Evolutionary conservation across 345 rosid species (phyloP).

Genomic region (Melaleuca quinquenervia): DNA sequence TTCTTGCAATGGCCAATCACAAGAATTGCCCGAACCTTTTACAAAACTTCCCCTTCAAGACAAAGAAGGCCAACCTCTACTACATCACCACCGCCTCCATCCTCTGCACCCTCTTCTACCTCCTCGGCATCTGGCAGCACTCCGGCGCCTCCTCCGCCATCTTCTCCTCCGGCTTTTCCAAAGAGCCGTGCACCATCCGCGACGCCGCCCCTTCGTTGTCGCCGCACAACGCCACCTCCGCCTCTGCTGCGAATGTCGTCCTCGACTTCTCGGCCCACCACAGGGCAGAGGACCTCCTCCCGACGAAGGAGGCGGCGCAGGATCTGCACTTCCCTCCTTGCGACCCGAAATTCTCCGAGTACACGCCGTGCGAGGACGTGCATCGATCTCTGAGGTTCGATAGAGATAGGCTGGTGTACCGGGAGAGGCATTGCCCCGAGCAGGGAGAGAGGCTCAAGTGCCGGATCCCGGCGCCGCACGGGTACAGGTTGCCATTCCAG

Average conservation of each 20-base stretch:
- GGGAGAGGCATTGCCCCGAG: constrained; percentile 80
- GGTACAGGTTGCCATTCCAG: constrained; percentile 59
- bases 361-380: constrained; percentile 76
- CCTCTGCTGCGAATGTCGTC: constrained; percentile 1
- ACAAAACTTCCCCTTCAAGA: constrained; percentile 7
- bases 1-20: not conserved
- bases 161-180: constrained; percentile 22
- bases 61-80: constrained; percentile 38
- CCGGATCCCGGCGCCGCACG: constrained; percentile 69
- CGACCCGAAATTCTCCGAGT: constrained; percentile 30
- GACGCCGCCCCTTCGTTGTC: not conserved
- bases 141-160: constrained; percentile 9
- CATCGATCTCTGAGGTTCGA: constrained; percentile 45
- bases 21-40: not conserved
- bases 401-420: constrained; percentile 42
- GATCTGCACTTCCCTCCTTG: constrained; percentile 47
- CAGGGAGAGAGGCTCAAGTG: constrained; percentile 40
- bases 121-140: constrained; percentile 47
- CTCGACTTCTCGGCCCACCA: constrained; percentile 57
- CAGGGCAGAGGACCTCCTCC: constrained; percentile 26
- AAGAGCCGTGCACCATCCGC: not conserved
- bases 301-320: constrained; percentile 25
- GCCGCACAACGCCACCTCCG: constrained; percentile 5
- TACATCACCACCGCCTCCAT: constrained; percentile 26
- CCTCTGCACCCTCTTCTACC: constrained; percentile 44